Evolutionary conservation across 2,329 filamentous ascomycete species (phyloP), one percentile per base, ranked within the genome.

Genomic region (Cyphellophora attinorum): DNA sequence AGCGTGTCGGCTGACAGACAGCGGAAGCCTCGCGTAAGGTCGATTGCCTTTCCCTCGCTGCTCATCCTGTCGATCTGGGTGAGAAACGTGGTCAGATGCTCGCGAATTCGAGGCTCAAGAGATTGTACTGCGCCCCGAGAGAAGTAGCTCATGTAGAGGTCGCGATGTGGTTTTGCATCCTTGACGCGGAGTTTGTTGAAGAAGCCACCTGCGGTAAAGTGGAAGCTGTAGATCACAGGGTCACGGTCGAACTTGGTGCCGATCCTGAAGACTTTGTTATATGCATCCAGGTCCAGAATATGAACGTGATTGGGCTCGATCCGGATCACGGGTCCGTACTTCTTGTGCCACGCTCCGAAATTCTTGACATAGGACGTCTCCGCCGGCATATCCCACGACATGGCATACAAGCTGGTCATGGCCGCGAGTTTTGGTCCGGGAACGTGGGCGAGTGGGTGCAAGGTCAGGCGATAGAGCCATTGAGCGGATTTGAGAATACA

Each of bases 371-470:
- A 25, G n/a, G 21, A 25, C 8, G 21, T 8, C 21, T 8, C 21
- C 8, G 21, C 8, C n/a, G 8, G 21, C 21, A 8, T 8, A n/a
- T 25, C 21, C 21, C 21, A 25, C 8, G n/a, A 25, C 21, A 48
- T 45, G 13, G 54, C 51, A 37, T 54, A 52, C 33, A 41, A 40
- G 19, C 40, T 46, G 19, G 46, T 54, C 10, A 51, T 14, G 5
- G 46, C 47, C 11, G 53, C 56, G 6, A 58, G 23, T 30, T 46
- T 55, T 1, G 57, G 56, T 6, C 57, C 57, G 2, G 56, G 57
- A 27, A 58, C 50, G 10, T 49, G 47, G 11, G 55, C 48, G 10
- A 59, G 31, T n/a, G 56, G 57, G 39, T 51, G 48, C 27, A 56
- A 49, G 38, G 42, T 53, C 3, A 58, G 37, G 13, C 54, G 46